Percentiles rank a stretch among this genome's conserved stretches.
These are phyloP conservation scores for Thyridium curvatum DNA, from an alignment of 2,329 filamentous ascomycete genomes.

Conservation along the genomic window DNA sequence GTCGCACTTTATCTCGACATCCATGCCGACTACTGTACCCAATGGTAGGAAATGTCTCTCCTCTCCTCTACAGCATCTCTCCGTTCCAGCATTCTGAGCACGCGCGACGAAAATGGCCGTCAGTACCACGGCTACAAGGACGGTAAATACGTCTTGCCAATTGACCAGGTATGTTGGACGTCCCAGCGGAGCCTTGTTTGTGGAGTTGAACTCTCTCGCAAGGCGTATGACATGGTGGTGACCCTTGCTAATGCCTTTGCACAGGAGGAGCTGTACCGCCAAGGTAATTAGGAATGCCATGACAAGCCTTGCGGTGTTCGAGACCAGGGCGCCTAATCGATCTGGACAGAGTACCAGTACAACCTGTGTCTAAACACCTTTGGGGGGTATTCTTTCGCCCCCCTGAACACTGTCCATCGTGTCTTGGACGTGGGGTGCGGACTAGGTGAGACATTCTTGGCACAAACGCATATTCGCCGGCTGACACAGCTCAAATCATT, in stretches of 20 bases:
- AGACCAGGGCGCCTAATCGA: background rate
- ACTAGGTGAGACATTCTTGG: conserved; percentile 24
- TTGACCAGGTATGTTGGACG: conserved; percentile 21
- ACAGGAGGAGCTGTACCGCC: conserved; percentile 27
- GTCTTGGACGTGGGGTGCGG: conserved; percentile 46
- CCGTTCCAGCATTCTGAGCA: conserved; percentile 19
- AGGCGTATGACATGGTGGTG: background rate
- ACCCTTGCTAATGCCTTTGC: background rate
- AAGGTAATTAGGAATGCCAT: conserved; percentile 16
- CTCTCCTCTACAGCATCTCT: conserved; percentile 24
- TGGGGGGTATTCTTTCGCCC: conserved; percentile 35
- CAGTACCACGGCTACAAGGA: conserved; percentile 31
- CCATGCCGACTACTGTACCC: background rate
- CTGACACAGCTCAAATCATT: conserved; percentile 2
- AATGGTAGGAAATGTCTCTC: conserved; percentile 17
- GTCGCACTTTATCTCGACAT: background rate
- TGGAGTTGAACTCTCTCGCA: too few species aligned
- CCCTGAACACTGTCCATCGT: conserved; percentile 30
- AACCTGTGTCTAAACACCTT: conserved; percentile 32
- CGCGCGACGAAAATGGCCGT: conserved; percentile 27
- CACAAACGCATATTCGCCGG: background rate
- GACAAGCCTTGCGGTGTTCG: too few species aligned
- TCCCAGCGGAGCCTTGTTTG: too few species aligned
- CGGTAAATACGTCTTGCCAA: conserved; percentile 29
- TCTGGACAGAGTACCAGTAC: conserved; percentile 23